A percentile compares a stretch with the other conserved stretches of the same genome.
Evolutionary conservation across 306 rosid species (phyloP).

Genomic region (Dalbergia cultrata): DNA sequence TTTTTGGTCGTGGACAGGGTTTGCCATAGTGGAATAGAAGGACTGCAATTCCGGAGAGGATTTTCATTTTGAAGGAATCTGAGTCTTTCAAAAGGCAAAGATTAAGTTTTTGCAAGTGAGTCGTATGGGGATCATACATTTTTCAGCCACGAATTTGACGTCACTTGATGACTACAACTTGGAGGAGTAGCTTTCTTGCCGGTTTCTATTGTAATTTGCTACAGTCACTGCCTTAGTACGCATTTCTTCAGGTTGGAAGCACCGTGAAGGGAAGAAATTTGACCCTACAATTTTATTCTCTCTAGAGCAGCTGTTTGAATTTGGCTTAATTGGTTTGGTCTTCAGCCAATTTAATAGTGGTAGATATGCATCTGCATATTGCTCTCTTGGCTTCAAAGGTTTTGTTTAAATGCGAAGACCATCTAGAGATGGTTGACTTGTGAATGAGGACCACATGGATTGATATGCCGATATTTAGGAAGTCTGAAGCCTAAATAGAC

Average conservation of each 20-base stretch:
- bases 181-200: slow-evolving; percentile 28
- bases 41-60: slow-evolving; percentile 10
- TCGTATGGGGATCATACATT: slow-evolving; percentile 5
- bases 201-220: slow-evolving; percentile 13
- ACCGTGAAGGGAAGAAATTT: slow-evolving; percentile 24
- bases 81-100: slow-evolving; percentile 8
- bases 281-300: slow-evolving; percentile 34
- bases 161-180: slow-evolving; percentile 20
- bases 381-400: slow-evolving; percentile 24
- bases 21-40: slow-evolving; percentile 31
- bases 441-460: neutral
- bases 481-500: neutral
- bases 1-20: slow-evolving; percentile 27
- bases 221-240: neutral
- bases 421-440: slow-evolving; percentile 24
- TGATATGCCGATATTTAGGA: too few relatives aligned
- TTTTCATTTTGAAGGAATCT: neutral
- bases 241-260: slow-evolving; percentile 25
- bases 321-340: slow-evolving; percentile 43
- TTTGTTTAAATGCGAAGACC: neutral
- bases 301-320: slow-evolving; percentile 9
- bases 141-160: slow-evolving; percentile 28
- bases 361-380: slow-evolving; percentile 1
- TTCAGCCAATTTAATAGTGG: slow-evolving; percentile 9
- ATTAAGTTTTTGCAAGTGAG: slow-evolving; percentile 6